These are phyloP conservation scores for Phaffia tasmanica DNA, from an alignment of 768 basidiomycete species.

Conservation along the genomic window DNA sequence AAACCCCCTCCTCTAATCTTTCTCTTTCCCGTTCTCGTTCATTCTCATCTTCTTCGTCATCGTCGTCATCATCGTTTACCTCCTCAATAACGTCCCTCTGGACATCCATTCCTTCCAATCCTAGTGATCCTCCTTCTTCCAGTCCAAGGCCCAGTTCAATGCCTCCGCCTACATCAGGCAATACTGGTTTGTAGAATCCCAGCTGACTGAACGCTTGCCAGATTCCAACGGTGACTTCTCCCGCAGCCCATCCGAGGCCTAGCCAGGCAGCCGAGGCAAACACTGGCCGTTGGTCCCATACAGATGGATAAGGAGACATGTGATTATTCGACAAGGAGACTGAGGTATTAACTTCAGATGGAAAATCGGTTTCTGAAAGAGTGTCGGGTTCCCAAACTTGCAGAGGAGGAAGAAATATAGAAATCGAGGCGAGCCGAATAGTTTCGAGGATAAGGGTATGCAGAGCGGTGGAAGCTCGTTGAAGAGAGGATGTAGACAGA, in stretches of 20 bases:
- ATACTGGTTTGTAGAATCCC: background rate
- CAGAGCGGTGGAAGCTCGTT: background rate
- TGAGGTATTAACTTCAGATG: too few relatives aligned
- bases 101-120: background rate
- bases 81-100: background rate
- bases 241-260: constrained; percentile 21
- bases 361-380: too few relatives aligned
- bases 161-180: constrained; percentile 2
- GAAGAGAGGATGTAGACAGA: constrained; percentile 7
- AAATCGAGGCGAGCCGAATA: background rate
- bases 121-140: background rate
- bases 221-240: constrained; percentile 19
- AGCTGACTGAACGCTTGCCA: constrained; percentile 18
- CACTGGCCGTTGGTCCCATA: constrained; percentile 18
- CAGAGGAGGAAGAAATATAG: constrained; percentile 8
- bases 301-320: background rate
- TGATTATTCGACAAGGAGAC: background rate
- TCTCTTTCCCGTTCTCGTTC: background rate
- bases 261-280: constrained; percentile 16
- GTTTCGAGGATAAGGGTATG: constrained; percentile 14
- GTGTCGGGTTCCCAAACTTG: background rate
- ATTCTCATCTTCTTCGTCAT: background rate
- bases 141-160: background rate
- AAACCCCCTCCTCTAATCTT: constrained; percentile 15
- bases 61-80: background rate